Percentiles rank a stretch among this genome's conserved stretches.
phyloP scores from a whole-genome alignment of 2,329 filamentous ascomycete species.

The Hirsutella minnesotensis region DNA sequence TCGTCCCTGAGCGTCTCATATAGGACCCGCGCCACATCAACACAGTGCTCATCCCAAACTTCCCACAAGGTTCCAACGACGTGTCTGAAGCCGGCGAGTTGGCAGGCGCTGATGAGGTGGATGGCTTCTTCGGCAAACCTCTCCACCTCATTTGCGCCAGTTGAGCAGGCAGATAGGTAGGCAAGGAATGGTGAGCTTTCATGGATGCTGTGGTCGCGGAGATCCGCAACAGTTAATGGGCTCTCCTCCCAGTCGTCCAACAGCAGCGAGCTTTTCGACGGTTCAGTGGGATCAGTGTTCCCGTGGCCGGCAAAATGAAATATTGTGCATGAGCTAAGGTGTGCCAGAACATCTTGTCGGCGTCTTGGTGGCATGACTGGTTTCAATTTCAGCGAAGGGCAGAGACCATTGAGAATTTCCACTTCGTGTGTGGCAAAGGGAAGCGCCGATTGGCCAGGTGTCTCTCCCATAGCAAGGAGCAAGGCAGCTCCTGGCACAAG shows the following conservation, averaged over 20 bases:
- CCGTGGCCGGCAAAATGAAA: neutral
- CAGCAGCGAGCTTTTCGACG: neutral
- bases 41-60: constrained; percentile 19
- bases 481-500: neutral
- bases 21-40: constrained; percentile 17
- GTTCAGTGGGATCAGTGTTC: neutral
- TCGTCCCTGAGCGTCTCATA: no score
- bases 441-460: neutral
- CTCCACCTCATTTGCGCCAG: constrained; percentile 1
- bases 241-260: neutral
- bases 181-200: neutral
- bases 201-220: neutral
- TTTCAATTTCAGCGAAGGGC: neutral
- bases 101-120: constrained; percentile 15
- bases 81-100: constrained; percentile 26
- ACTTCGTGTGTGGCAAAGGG: neutral
- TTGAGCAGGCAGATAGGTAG: neutral
- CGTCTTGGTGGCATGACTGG: neutral
- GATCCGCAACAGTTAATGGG: neutral
- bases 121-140: constrained; percentile 1
- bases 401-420: neutral
- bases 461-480: neutral
- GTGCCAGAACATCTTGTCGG: neutral
- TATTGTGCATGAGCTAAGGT: neutral
- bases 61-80: constrained; percentile 30